Conservation (phyloP, 1,284 basidiomycete species). For the Sporisorium exsertum region DNA sequence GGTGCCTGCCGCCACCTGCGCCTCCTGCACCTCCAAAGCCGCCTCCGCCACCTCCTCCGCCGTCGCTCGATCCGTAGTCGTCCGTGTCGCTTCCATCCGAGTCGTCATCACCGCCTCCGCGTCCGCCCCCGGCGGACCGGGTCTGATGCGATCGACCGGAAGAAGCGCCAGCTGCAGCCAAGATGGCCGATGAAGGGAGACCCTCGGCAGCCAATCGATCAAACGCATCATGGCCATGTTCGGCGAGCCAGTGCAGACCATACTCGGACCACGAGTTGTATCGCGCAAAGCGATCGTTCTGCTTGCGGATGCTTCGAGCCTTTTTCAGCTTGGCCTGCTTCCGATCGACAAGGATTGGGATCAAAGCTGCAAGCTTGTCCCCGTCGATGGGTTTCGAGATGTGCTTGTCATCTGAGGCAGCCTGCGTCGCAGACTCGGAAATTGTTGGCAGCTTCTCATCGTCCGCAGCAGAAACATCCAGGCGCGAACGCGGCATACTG, state of each 20-base stretch:
- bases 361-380: background rate
- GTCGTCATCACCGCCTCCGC: slow-evolving; percentile 23
- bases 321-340: slow-evolving; percentile 38
- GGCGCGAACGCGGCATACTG: background rate
- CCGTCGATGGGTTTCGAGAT: background rate
- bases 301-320: slow-evolving; percentile 38
- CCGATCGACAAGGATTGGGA: slow-evolving; percentile 11
- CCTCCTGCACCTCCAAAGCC: slow-evolving; percentile 42
- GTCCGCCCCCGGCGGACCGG: slow-evolving; percentile 12
- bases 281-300: slow-evolving; percentile 35
- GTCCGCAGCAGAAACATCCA: background rate
- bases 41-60: slow-evolving; percentile 32
- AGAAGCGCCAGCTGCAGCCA: slow-evolving; percentile 23
- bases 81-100: slow-evolving; percentile 43
- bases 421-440: background rate
- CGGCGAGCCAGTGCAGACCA: slow-evolving; percentile 36
- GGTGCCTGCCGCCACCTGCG: slow-evolving; percentile 33
- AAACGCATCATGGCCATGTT: slow-evolving; percentile 31
- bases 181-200: slow-evolving; percentile 21
- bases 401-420: background rate
- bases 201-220: slow-evolving; percentile 23
- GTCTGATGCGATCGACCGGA: slow-evolving; percentile 13
- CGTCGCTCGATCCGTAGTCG: slow-evolving; percentile 62
- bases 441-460: slow-evolving; percentile 17
- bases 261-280: slow-evolving; percentile 37